These are phyloP conservation scores for Butyriboletus appendiculatus DNA, from an alignment of 1,284 basidiomycete genomes.

Conservation along the genomic window DNA sequence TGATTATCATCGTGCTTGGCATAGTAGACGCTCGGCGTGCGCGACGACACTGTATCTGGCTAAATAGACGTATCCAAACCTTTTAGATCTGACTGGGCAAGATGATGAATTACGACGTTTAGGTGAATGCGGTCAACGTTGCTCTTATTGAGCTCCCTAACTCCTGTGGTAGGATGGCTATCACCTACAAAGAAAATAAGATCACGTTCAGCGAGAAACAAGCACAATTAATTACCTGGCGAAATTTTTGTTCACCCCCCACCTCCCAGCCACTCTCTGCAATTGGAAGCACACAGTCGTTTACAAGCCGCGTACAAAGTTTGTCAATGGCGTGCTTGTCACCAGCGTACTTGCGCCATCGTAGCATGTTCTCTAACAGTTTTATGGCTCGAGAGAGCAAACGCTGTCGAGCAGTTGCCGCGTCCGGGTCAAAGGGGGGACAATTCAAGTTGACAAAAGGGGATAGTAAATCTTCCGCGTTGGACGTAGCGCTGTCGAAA, in stretches of 20 bases:
- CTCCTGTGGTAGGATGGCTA: slow-evolving; percentile 46
- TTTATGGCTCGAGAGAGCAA: slow-evolving; percentile 73
- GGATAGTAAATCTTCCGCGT: slow-evolving; percentile 47
- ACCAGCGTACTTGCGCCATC: slow-evolving; percentile 75
- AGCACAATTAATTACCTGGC: slow-evolving; percentile 50
- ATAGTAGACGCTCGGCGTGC: slow-evolving; percentile 11
- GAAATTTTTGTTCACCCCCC: slow-evolving; percentile 73
- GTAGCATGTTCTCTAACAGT: slow-evolving; percentile 68
- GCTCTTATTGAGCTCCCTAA: slow-evolving; percentile 29
- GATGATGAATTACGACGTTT: slow-evolving; percentile 11
- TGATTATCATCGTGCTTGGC: slow-evolving; percentile 32
- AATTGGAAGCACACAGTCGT: slow-evolving; percentile 64
- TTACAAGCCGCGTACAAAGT: slow-evolving; percentile 59
- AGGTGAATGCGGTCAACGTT: slow-evolving; percentile 5
- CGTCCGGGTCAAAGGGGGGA: slow-evolving; percentile 74
- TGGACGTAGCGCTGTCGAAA: slow-evolving; percentile 59
- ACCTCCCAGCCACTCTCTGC: slow-evolving; percentile 86
- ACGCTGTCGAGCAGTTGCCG: slow-evolving; percentile 70
- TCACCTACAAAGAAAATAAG: slow-evolving; percentile 39
- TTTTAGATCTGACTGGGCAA: neutral
- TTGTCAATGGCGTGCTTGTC: slow-evolving; percentile 61
- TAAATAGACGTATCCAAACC: slow-evolving; percentile 5
- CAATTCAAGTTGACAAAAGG: slow-evolving; percentile 41
- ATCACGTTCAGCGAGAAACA: slow-evolving; percentile 3
- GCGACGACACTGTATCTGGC: neutral